Evolutionary conservation across 2,329 filamentous ascomycete genomes (phyloP).

Genomic region (Verticillium nubilum): DNA sequence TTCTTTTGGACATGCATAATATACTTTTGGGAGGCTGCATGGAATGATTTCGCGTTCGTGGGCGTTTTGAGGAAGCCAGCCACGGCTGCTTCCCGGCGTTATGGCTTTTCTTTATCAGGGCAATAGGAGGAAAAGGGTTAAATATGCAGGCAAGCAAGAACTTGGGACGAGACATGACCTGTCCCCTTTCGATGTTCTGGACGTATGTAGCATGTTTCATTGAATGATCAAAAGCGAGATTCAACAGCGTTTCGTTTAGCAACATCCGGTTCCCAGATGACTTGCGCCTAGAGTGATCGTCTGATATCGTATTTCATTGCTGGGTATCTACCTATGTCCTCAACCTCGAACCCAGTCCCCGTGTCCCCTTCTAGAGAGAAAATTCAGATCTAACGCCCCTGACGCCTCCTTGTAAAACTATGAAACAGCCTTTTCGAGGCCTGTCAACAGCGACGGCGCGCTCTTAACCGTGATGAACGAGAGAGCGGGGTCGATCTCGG

Average conservation of each 20-base stretch:
- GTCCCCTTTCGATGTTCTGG: not conserved
- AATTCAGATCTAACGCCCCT: not conserved
- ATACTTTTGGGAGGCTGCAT: not conserved
- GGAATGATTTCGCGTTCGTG: not conserved
- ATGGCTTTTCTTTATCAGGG: not conserved
- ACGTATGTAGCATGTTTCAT: not conserved
- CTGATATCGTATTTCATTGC: not conserved
- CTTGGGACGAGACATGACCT: not conserved
- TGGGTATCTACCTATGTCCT: not conserved
- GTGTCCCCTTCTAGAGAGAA: not conserved
- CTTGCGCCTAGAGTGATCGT: not conserved
- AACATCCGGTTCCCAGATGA: not conserved
- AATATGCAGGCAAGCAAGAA: not conserved
- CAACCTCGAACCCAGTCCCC: not conserved
- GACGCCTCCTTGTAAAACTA: not conserved
- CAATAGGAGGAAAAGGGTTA: not conserved
- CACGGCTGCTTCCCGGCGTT: not conserved
- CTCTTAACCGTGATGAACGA: not conserved
- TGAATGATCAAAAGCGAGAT: not conserved
- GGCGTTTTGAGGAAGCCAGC: not conserved
- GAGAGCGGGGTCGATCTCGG: not conserved
- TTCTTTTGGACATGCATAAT: not conserved
- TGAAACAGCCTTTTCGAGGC: not conserved
- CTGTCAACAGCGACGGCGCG: not conserved
- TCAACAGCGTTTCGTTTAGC: not conserved